A percentile compares a stretch with the other conserved stretches of the same genome.
phyloP scores from a whole-genome alignment of 2,329 filamentous ascomycete species.

The Colletotrichum plurivorum region DNA sequence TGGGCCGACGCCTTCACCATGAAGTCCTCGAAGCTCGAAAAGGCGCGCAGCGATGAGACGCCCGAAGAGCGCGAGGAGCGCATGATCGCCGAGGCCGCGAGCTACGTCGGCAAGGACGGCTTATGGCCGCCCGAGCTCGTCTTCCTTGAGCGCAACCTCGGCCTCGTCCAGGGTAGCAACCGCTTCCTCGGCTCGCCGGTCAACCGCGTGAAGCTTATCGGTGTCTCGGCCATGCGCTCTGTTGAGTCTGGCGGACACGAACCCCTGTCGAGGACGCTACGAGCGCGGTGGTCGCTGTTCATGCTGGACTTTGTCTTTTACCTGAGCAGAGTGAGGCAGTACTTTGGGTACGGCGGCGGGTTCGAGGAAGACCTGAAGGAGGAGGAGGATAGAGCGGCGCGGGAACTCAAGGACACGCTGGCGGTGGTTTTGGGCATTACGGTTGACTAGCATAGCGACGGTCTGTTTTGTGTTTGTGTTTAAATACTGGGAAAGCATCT shows the following conservation, averaged over 20 bases:
- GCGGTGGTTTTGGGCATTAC: constrained; percentile 17
- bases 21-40: constrained; percentile 73
- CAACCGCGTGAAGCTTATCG: constrained; percentile 80
- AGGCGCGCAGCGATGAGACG: constrained; percentile 53
- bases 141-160: constrained; percentile 81
- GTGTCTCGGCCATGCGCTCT: constrained; percentile 20
- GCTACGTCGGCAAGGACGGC: constrained; percentile 76
- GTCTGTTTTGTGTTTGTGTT: no score
- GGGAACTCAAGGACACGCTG: constrained; percentile 10
- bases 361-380: constrained; percentile 23
- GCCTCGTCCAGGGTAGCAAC: constrained; percentile 82
- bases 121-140: constrained; percentile 81
- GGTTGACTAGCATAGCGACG: constrained; percentile 14
- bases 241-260: constrained; percentile 6
- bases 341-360: constrained; percentile 9
- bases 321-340: constrained; percentile 18
- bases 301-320: constrained; percentile 8
- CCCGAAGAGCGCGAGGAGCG: constrained; percentile 77
- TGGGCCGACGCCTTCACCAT: constrained; percentile 77
- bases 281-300: constrained; percentile 13
- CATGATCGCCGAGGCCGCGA: constrained; percentile 65
- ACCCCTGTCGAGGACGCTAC: neutral
- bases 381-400: constrained; percentile 11
- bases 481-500: no score
- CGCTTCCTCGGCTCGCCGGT: constrained; percentile 81